Conservation (phyloP, 2,329 filamentous ascomycete species). For the Neonectria coccinea region DNA sequence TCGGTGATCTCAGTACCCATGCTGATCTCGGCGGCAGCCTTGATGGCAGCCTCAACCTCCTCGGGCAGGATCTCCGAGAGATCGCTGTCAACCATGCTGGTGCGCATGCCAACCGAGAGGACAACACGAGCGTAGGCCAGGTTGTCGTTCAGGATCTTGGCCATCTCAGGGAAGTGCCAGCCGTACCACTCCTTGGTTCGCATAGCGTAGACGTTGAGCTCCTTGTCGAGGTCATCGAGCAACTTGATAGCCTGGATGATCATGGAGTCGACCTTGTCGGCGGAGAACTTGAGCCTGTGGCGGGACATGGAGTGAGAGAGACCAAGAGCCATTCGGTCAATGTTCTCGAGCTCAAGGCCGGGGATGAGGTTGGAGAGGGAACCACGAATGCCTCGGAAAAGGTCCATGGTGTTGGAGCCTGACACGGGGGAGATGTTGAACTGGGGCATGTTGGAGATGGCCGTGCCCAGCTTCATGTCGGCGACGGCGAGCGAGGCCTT, state of each 20-base stretch:
- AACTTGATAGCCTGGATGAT: conserved; percentile 97
- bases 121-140: conserved; percentile 92
- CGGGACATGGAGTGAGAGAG: conserved; percentile 96
- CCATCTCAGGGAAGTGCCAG: conserved; percentile 99
- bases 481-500: conserved; percentile 95
- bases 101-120: conserved; percentile 87
- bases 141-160: conserved; percentile 97
- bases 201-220: conserved; percentile 99
- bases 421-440: conserved; percentile 88
- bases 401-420: conserved; percentile 70
- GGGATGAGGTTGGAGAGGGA: conserved; percentile 92
- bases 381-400: conserved; percentile 94
- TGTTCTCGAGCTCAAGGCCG: conserved; percentile 83
- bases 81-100: conserved; percentile 80
- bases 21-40: conserved; percentile 93
- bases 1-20: conserved; percentile 98
- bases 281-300: conserved; percentile 98
- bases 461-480: conserved; percentile 89
- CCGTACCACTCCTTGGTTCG: conserved; percentile 99
- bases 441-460: conserved; percentile 91
- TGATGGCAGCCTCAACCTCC: conserved; percentile 91
- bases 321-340: conserved; percentile 95
- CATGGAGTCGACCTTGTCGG: conserved; percentile 99
- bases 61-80: conserved; percentile 93
- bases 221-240: conserved; percentile 97